Evolutionary conservation across 345 rosid genomes (phyloP).

Genomic region (Kernera saxatilis): DNA sequence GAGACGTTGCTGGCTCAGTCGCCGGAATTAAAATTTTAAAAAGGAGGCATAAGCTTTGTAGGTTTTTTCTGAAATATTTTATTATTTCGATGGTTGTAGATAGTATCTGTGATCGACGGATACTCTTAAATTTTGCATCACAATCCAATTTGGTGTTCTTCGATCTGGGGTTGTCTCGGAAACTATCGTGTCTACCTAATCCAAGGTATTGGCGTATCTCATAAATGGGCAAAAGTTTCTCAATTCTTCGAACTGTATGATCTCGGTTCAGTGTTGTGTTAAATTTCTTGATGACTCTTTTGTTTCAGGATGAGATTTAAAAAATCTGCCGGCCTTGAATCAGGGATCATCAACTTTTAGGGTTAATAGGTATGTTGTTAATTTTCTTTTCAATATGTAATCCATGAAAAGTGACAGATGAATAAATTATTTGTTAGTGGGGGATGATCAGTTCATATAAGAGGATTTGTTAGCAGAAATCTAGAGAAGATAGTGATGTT

Average conservation of each 20-base stretch:
- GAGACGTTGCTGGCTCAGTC: background rate
- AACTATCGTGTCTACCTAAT: background rate
- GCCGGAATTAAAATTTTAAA: background rate
- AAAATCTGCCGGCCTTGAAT: background rate
- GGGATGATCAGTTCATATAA: background rate
- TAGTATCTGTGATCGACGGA: background rate
- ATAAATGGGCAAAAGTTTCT: background rate
- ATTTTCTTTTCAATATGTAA: background rate
- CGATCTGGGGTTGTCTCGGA: background rate
- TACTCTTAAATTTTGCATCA: background rate
- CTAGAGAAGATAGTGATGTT: constrained; percentile 15
- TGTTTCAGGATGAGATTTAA: background rate
- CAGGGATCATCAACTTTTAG: background rate
- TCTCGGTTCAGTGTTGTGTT: background rate
- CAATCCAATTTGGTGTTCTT: background rate
- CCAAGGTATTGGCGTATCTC: background rate
- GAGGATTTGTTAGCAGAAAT: constrained; percentile 14
- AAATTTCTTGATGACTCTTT: background rate
- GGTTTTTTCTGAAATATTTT: background rate
- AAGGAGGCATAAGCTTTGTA: background rate
- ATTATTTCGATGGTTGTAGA: background rate
- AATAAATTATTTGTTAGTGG: constrained; percentile 16
- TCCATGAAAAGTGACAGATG: background rate
- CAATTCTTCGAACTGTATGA: background rate
- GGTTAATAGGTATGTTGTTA: background rate